phyloP scores from a whole-genome alignment of 2,329 filamentous ascomycete species.

The Albophoma yamanashiensis region DNA sequence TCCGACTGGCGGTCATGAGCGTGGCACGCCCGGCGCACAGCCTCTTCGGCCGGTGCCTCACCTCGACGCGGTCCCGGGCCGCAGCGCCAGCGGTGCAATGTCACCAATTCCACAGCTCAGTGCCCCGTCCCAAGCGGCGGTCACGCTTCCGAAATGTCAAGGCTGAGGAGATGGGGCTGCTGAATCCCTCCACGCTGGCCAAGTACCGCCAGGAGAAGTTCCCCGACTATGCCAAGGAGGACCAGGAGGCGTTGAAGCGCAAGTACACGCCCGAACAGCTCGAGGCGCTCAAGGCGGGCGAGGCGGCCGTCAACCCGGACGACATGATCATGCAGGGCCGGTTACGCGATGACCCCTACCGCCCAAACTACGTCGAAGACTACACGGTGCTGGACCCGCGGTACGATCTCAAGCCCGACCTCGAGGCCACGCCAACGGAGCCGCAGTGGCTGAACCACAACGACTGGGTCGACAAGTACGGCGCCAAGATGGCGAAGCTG shows the following conservation, averaged over 20 bases:
- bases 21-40: conserved; percentile 42
- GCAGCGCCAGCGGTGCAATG: conserved; percentile 18
- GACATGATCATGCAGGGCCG: conserved; percentile 67
- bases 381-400: conserved; percentile 67
- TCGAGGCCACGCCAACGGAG: conserved; percentile 38
- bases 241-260: conserved; percentile 49
- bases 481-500: conserved; percentile 31
- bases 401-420: conserved; percentile 57
- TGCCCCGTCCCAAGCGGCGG: conserved; percentile 32
- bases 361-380: conserved; percentile 70
- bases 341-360: conserved; percentile 61
- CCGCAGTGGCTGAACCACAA: conserved; percentile 47
- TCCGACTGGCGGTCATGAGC: conserved; percentile 35
- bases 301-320: conserved; percentile 60
- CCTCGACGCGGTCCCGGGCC: conserved; percentile 17
- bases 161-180: conserved; percentile 40
- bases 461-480: conserved; percentile 48
- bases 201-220: conserved; percentile 38
- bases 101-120: conserved; percentile 41
- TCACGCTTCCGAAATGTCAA: conserved; percentile 43
- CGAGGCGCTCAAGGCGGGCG: conserved; percentile 69
- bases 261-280: conserved; percentile 76
- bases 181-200: conserved; percentile 30
- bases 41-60: conserved; percentile 40
- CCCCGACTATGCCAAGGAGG: conserved; percentile 55